A percentile compares a stretch with the other conserved stretches of the same genome.
These are phyloP conservation scores for Fremontodendron californicum DNA, from an alignment of 345 rosid genomes.

Conservation along the genomic window DNA sequence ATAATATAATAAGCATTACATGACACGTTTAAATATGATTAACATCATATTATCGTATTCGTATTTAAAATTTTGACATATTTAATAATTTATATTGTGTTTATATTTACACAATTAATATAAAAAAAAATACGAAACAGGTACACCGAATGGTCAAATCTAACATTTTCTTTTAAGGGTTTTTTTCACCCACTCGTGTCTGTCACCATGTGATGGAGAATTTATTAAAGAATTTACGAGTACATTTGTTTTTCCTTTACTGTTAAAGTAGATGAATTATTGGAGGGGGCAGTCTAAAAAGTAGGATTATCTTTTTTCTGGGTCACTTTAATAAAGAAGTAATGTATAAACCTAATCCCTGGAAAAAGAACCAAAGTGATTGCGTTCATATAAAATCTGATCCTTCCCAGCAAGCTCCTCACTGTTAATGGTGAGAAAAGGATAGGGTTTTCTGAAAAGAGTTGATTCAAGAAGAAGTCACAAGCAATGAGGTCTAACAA, in stretches of 20 bases:
- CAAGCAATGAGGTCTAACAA: neutral
- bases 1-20: too few relatives aligned
- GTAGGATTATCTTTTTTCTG: neutral
- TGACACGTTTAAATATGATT: too few relatives aligned
- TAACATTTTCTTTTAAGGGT: too few relatives aligned
- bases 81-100: too few relatives aligned
- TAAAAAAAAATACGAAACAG: too few relatives aligned
- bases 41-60: too few relatives aligned
- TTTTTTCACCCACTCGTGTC: neutral
- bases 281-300: neutral
- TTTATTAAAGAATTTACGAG: neutral
- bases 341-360: neutral
- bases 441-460: neutral
- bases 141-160: too few relatives aligned
- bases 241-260: neutral
- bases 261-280: neutral
- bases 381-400: neutral
- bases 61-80: too few relatives aligned
- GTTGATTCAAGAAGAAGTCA: too few relatives aligned
- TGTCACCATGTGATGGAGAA: neutral
- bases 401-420: neutral
- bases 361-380: neutral
- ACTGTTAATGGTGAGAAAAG: neutral
- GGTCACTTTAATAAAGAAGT: neutral
- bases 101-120: too few relatives aligned